Evolutionary conservation across 2,329 filamentous ascomycete species (phyloP), one percentile per base, ranked within the genome.

Genomic region (Aspergillus chevalieri): DNA sequence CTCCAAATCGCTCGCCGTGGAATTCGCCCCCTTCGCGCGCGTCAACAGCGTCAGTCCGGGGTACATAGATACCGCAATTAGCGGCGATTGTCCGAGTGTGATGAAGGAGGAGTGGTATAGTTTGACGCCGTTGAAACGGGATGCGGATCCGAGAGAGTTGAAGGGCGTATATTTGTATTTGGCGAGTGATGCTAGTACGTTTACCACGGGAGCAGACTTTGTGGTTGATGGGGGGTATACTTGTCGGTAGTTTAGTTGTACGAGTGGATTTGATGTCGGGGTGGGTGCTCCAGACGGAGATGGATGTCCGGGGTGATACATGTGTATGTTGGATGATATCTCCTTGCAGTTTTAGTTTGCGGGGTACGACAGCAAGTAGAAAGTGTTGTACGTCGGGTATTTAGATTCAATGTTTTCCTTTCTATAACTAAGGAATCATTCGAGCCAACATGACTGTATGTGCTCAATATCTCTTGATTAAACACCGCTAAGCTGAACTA

Each of bases 121-220:
- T 15, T 24, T 47, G 12, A 50, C 46, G 2, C 48, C 48, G 1
- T 38, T 50, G 45, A 22, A 30, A 8, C 48, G 48, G 4, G 83
- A 88, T 61, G 87, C 83, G 6, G 76, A 84, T 57, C 74, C 79
- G 3, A 78, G 78, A 50, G 87, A 92, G 73, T 76, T 91, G 57
- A 89, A 90, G 72, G 87, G 86, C 6, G 83, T 82, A 8, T 92
- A 85, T 67, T 67, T 91, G 45, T 90, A 88, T 69, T 74, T 91
- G 47, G 84, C 85, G 19, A 86, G 82, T 15, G 87, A 91, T 65
- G 86, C 87, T 3, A 80, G 83, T n/a, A 85, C 83, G 36, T 91
- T 87, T 70, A 88, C 84, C 14, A 91, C 86, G 6, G 87, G 81
- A 0, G 74, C 78, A 9, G 83, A 88, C 64, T 74, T 90, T 53